Evolutionary conservation across 495 filamentous ascomycete genomes (phyloP), one percentile per base, ranked within the genome.

Genomic region (Parathielavia hyrcaniae): DNA sequence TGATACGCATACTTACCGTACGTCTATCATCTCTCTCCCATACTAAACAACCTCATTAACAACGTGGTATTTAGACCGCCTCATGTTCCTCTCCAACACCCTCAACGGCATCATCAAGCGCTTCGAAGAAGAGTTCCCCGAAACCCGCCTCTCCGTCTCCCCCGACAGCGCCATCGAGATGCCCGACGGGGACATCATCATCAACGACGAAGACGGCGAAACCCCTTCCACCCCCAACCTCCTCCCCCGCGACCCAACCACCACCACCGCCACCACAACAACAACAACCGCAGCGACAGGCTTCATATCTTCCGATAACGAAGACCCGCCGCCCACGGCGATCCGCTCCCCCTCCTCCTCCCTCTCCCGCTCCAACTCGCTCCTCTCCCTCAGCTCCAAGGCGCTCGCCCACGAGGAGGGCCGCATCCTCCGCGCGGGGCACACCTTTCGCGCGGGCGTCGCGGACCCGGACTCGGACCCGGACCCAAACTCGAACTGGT

Each of bases 101-200:
- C 81, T 98, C 8, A 81, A 88, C 60, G 83, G 83, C 60, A 96
- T 98, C 75, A 96, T 97, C 67, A 82, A 87, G 65, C 88, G 93
- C 19, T 98, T 98, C 61, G 93, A 97, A 67, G 85, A 92, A 64
- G 91, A 96, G 71, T 98, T 90, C 65, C 93, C 93, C 12, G 93
- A 97, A 66, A 92, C 86, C 1, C 83, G 89, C 14, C 71, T 91
- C 55, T 59, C 66, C 13, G 44, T 61, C 55, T 58, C 67, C 4
- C 40, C 59, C 26, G 61, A 66, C 44, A 64, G 59, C 22, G 67
- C 59, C 19, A 58, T 63, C 36, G 58, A 53, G 11, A 44, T 47
- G 11, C 49, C 57, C 20, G 35, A 30, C 32, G 66, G 32, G 62
- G 65, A 57, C 59, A 66, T 22, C 16, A 23, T 20, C 20, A 67